A percentile compares a stretch with the other conserved stretches of the same genome.
Conservation (phyloP, 2,329 filamentous ascomycete genomes). For the Hypoxylon sp. region DNA sequence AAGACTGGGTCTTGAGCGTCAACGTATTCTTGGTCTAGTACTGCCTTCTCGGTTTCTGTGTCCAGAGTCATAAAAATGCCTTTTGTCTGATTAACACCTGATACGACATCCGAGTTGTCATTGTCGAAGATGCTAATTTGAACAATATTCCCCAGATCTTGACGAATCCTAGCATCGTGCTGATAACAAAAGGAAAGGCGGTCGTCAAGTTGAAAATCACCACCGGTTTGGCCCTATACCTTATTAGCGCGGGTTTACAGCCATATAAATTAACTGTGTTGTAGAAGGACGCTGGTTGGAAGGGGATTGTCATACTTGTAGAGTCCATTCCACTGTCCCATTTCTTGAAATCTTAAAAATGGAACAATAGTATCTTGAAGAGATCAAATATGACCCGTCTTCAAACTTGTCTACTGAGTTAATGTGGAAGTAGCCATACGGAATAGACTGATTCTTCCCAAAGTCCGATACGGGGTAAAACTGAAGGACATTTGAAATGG, state of each 20-base stretch:
- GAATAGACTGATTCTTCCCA: slow-evolving; percentile 43
- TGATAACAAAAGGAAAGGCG: slow-evolving; percentile 54
- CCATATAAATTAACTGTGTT: background rate
- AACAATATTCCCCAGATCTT: slow-evolving; percentile 43
- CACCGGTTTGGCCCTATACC: slow-evolving; percentile 45
- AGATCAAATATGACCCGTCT: slow-evolving; percentile 51
- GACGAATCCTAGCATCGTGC: slow-evolving; percentile 54
- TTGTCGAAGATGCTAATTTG: slow-evolving; percentile 57
- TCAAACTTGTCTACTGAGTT: slow-evolving; percentile 49
- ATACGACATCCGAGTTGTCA: slow-evolving; percentile 50
- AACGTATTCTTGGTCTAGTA: slow-evolving; percentile 45
- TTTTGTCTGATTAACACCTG: slow-evolving; percentile 45
- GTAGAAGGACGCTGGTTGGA: background rate
- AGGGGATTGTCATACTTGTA: slow-evolving; percentile 41
- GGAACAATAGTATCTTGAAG: slow-evolving; percentile 47
- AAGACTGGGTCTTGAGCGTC: slow-evolving; percentile 43
- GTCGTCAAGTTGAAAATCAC: slow-evolving; percentile 44
- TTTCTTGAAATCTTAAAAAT: slow-evolving; percentile 45
- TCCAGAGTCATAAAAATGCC: slow-evolving; percentile 48
- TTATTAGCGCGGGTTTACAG: slow-evolving; percentile 20
- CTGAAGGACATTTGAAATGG: slow-evolving; percentile 35
- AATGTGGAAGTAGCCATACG: slow-evolving; percentile 52
- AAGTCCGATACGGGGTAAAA: slow-evolving; percentile 44
- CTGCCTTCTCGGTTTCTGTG: slow-evolving; percentile 51
- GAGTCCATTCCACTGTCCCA: slow-evolving; percentile 47